Base-by-base conservation (phyloP, 192 early-diverging fungal genomes). In the Podila epigama region DNA sequence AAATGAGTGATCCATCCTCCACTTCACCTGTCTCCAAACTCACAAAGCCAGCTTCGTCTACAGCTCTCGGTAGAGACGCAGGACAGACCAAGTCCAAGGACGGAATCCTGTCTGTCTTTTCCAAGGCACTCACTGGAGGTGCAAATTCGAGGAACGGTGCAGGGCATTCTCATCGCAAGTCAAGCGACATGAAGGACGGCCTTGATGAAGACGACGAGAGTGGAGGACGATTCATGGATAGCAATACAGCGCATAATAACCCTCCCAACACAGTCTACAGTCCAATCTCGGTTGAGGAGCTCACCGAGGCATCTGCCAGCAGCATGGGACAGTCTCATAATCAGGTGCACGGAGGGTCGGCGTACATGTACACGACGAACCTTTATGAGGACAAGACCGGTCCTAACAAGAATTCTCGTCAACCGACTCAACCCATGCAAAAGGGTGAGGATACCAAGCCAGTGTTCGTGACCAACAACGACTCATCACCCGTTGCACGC, bases 311-410 rank as follows among this genome's bases (percentile, higher is more conserved):
- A 0, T 63, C 71, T 0, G 54, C 44, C 10, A 40, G 20, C 5
- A 48, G 44, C 9, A 22, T 62, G 34, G 29, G 53, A 15, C 40
- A 55, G 12, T 48, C 66, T 18, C 44, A 67, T 1, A 40, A 62
- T 0, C 50, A 58, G 29, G 70, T 60, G 40, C 62, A 72, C 22
- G 32, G 32, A 12, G 64, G 62, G 25, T 67, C 50, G 48, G 53
- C 51, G 54, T 75, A 75, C 40, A 67, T 62, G 27, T 75, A 75
- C 37, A 60, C 71, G 3, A 65, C 71, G 3, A 65, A 75, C 28
- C 71, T 65, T 6, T 75, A 75, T 9, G 44, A 48, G 15, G 44
- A 48, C 44, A 48, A 48, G 8, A 48, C 44, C 25, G 44, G 44
- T 22, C 25, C 25, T 10, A 48, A 48, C 7, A 48, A 48, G 44